phyloP scores from a whole-genome alignment of 2,329 filamentous ascomycete species.

The Aureobasidium sp. region DNA sequence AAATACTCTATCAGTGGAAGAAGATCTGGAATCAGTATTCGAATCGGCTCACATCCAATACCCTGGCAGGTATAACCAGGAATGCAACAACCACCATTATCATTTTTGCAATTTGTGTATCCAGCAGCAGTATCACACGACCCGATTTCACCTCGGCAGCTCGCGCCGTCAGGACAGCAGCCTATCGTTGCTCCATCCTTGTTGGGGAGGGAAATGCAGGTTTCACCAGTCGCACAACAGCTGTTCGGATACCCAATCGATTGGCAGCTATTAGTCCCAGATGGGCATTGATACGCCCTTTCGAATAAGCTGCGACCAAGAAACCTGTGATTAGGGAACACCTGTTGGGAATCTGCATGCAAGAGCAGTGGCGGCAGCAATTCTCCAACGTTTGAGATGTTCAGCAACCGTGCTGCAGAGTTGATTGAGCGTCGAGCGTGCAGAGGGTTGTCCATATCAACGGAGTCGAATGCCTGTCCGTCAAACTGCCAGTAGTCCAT shows the following conservation, averaged over 20 bases:
- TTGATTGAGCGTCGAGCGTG: conserved; percentile 1
- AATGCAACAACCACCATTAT: conserved; percentile 64
- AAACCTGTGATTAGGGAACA: conserved; percentile 15
- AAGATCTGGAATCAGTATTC: conserved; percentile 28
- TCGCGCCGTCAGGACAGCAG: conserved; percentile 62
- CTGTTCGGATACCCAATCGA: conserved; percentile 60
- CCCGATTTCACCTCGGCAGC: conserved; percentile 57
- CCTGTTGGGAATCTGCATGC: conserved; percentile 32
- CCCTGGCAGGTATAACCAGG: conserved; percentile 62
- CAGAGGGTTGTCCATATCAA: not conserved
- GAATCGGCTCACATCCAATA: conserved; percentile 52
- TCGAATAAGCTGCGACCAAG: conserved; percentile 34
- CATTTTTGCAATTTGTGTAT: conserved; percentile 57
- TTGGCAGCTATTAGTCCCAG: conserved; percentile 57
- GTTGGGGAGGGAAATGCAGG: conserved; percentile 58
- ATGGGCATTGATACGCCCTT: conserved; percentile 59
- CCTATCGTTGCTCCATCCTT: conserved; percentile 61
- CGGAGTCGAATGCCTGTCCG: conserved; percentile 13
- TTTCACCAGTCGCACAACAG: conserved; percentile 62
- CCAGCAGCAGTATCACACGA: conserved; percentile 51
- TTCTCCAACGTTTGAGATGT: not conserved
- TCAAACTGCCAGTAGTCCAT: conserved; percentile 55
- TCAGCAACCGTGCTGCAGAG: conserved; percentile 8
- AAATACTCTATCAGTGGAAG: not conserved
- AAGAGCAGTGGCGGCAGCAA: conserved; percentile 48